Conservation (phyloP, 306 rosid species). For the Vigna unguiculata region DNA sequence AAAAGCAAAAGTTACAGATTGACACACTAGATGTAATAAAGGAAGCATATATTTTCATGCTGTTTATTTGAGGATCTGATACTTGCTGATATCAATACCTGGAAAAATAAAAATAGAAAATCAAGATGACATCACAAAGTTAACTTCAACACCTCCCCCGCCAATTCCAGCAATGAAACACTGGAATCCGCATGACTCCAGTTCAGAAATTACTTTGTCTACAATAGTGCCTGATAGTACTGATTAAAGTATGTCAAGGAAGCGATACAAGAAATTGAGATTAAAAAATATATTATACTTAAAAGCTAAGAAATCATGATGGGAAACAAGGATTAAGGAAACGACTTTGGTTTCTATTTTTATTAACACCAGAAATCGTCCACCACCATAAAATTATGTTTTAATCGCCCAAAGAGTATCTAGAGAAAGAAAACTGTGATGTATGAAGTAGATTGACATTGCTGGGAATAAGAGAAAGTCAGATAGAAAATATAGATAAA, state of each 20-base stretch:
- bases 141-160: constrained; percentile 77
- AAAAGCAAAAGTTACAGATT: constrained; percentile 16
- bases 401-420: not conserved
- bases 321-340: not conserved
- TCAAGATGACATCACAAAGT: constrained; percentile 66
- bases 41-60: constrained; percentile 41
- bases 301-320: constrained; percentile 25
- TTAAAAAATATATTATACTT: not conserved
- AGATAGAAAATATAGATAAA: not conserved
- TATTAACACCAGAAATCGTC: constrained; percentile 2
- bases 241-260: constrained; percentile 67
- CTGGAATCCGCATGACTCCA: constrained; percentile 86
- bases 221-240: constrained; percentile 81
- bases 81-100: constrained; percentile 29
- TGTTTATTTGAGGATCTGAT: constrained; percentile 45
- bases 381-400: not conserved
- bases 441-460: not conserved
- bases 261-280: constrained; percentile 30
- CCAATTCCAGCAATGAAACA: constrained; percentile 85
- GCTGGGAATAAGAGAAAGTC: not conserved
- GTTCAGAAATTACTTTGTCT: constrained; percentile 74
- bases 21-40: constrained; percentile 19
- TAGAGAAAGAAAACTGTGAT: not conserved
- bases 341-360: not conserved
- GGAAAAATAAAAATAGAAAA: constrained; percentile 23